Evolutionary conservation across 2,329 filamentous ascomycete species (phyloP).

Genomic region (Xylaria arbuscula): DNA sequence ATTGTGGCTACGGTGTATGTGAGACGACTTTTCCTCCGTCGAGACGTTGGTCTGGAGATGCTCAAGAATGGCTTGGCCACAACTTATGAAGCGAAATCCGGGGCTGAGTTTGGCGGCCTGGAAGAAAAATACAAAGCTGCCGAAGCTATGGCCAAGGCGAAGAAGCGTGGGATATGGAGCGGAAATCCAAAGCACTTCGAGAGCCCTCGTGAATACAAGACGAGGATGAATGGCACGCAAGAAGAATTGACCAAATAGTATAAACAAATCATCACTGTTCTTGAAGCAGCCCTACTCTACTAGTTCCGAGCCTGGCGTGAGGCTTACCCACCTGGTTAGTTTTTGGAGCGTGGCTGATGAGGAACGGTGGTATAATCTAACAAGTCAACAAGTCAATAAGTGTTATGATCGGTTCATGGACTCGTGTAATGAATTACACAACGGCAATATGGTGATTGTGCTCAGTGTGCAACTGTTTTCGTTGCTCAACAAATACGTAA

Average conservation of each 20-base stretch:
- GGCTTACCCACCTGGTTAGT: neutral
- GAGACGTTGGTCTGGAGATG: conserved; percentile 92
- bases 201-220: conserved; percentile 91
- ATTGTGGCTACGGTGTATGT: conserved; percentile 88
- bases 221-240: conserved; percentile 52
- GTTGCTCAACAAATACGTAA: neutral
- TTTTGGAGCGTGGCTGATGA: conserved; percentile 8
- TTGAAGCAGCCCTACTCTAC: neutral
- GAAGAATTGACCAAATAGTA: conserved; percentile 43
- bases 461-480: neutral
- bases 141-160: conserved; percentile 73
- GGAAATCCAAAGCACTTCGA: conserved; percentile 73
- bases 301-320: neutral
- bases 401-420: neutral
- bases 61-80: conserved; percentile 85
- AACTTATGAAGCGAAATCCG: conserved; percentile 91
- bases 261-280: conserved; percentile 35
- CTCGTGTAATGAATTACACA: neutral
- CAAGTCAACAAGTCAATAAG: neutral
- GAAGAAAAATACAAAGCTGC: conserved; percentile 72
- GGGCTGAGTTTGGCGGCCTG: conserved; percentile 85
- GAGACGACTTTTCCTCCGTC: conserved; percentile 73
- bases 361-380: conserved; percentile 12
- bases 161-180: conserved; percentile 80
- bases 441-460: neutral